Evolutionary conservation across 1,139 yeast species (phyloP).

Genomic region (Pichia sp.): DNA sequence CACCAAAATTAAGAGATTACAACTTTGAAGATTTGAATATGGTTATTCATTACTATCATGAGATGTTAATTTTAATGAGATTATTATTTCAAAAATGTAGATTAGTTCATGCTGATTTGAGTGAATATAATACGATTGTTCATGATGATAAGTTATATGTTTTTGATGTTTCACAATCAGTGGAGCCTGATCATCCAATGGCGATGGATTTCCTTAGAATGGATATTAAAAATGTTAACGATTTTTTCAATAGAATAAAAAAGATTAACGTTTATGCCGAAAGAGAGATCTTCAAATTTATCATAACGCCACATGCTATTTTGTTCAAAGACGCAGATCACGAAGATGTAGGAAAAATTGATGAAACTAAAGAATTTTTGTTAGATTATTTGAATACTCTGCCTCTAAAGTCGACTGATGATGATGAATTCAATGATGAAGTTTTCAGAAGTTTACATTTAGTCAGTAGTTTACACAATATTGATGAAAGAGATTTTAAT

Average conservation of each 20-base stretch:
- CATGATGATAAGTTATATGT: slow-evolving; percentile 77
- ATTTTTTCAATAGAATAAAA: slow-evolving; percentile 65
- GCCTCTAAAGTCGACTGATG: slow-evolving; percentile 36
- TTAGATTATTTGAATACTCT: slow-evolving; percentile 21
- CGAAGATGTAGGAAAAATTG: slow-evolving; percentile 6
- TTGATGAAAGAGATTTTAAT: slow-evolving; percentile 84
- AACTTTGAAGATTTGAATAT: slow-evolving; percentile 60
- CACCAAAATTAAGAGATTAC: slow-evolving; percentile 83
- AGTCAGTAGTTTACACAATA: slow-evolving; percentile 49
- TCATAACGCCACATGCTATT: slow-evolving; percentile 36
- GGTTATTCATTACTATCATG: slow-evolving; percentile 61
- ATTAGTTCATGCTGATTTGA: slow-evolving; percentile 91
- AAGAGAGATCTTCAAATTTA: slow-evolving; percentile 69
- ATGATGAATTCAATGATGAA: slow-evolving; percentile 61
- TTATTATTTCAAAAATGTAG: slow-evolving; percentile 82
- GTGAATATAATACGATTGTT: slow-evolving; percentile 89
- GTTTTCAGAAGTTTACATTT: slow-evolving; percentile 83
- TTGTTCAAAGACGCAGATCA: slow-evolving; percentile 13
- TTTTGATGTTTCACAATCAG: slow-evolving; percentile 95
- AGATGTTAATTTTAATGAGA: slow-evolving; percentile 79
- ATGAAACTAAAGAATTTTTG: slow-evolving; percentile 19
- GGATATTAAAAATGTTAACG: slow-evolving; percentile 95
- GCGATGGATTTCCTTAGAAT: slow-evolving; percentile 88
- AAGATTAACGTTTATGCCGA: slow-evolving; percentile 77
- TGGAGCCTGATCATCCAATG: slow-evolving; percentile 97